Base-by-base conservation (phyloP, 345 rosid species). In the Syzygium grande region DNA sequence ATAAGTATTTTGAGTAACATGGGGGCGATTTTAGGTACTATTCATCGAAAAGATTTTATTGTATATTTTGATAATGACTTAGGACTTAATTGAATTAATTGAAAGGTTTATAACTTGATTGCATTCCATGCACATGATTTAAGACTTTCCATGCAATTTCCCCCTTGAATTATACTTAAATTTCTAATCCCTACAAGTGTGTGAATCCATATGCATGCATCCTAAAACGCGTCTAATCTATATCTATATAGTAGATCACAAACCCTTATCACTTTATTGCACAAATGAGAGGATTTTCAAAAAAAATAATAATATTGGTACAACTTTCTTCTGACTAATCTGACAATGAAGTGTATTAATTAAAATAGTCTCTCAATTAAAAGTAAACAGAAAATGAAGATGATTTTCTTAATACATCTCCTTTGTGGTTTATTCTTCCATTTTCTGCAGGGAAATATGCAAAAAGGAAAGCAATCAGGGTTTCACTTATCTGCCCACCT, bases 61-160 rank as follows among this genome's bases (percentile, higher is more conserved):
- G 6, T 5, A 58, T 2, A 4, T 58, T 58, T 58, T 58, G 27
- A 8, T 25, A 25, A 25, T 27, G 25, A 13, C 25, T 56, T 10
- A 58, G 4, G 65, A 3, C 34, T n/a, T 61, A 61, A 61, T 3
- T n/a, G 19, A 6, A 61, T 0, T 1, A 6, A 61, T 61, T 4
- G 7, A 61, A 61, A 61, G 0, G 8, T n/a, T 13, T n/a, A n/a
- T 0, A 34, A 61, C 0, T n/a, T 61, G 19, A 61, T 12, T n/a
- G 9, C 34, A n/a, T n/a, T 61, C 17, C 73, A 61, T 11, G 6
- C 4, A 6, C 17, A n/a, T 13, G 10, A 61, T 61, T n/a, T 13
- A 13, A 9, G 73, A 61, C 73, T n/a, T 61, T 19, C 14, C 1
- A 0, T 61, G 73, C 13, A 61, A 61, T 61, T 29, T 61, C 29